A percentile compares a stretch with the other conserved stretches of the same genome.
Conservation (phyloP, 2,329 filamentous ascomycete species). For the Ciborinia camelliae region DNA sequence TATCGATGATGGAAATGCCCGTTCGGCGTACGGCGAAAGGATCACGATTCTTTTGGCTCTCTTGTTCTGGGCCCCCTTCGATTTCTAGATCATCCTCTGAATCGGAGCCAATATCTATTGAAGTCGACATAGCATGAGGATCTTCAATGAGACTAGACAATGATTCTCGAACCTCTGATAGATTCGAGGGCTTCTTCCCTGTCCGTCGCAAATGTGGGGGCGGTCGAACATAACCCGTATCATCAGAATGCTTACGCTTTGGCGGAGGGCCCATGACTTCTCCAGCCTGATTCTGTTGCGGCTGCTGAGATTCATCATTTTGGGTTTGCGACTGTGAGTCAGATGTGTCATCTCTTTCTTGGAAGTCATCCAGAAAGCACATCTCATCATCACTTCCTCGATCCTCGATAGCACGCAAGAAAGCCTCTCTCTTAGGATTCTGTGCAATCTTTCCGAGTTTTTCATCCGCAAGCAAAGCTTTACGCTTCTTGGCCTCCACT, state of each 20-base stretch:
- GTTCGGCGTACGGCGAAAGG: constrained; percentile 40
- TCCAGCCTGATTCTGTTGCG: constrained; percentile 53
- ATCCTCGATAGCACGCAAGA: constrained; percentile 86
- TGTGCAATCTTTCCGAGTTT: constrained; percentile 86
- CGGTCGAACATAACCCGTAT: constrained; percentile 47
- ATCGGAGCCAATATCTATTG: constrained; percentile 51
- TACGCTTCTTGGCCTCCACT: constrained; percentile 89
- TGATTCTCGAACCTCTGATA: constrained; percentile 79
- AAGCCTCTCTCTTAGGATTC: constrained; percentile 85
- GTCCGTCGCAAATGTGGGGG: constrained; percentile 60
- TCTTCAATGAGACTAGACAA: constrained; percentile 81
- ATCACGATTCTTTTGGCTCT: constrained; percentile 35
- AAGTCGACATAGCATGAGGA: constrained; percentile 47
- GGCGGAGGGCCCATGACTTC: constrained; percentile 32
- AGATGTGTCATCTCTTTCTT: constrained; percentile 41
- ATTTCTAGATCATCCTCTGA: constrained; percentile 52
- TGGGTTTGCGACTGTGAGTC: constrained; percentile 43
- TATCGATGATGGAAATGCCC: constrained; percentile 60
- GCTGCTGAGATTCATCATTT: constrained; percentile 32
- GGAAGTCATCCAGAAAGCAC: constrained; percentile 63
- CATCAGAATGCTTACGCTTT: constrained; percentile 42
- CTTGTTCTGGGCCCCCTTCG: constrained; percentile 47
- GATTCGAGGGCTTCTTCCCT: constrained; percentile 65
- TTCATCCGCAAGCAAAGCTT: constrained; percentile 82
- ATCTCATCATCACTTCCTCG: constrained; percentile 71